Base-by-base conservation (phyloP, 2,329 filamentous ascomycete genomes). In the Aspergillus aculeatus region DNA sequence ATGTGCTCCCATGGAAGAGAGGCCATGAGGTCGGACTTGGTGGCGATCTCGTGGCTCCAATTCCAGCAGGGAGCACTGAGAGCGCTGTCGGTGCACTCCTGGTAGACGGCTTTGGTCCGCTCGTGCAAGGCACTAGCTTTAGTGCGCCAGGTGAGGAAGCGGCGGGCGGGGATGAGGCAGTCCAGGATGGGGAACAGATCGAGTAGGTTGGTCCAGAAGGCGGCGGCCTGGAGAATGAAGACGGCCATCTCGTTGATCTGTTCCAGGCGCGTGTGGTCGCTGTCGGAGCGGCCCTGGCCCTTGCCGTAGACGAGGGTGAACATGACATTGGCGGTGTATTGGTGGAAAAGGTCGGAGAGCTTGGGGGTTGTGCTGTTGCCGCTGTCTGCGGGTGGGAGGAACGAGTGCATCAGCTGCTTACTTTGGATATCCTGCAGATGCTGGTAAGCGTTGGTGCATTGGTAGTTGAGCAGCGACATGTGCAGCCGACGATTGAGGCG, bases 271-370 rank as follows among this genome's bases (percentile, higher is more conserved):
- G 75, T 32, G 69, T 73, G 50, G 80, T 80, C 32, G 4, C 76
- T 78, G 59, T 83, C 78, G 56, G 64, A 62, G 24, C 58, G 63
- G 4, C 63, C 57, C 52, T 82, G 79, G 6, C 81, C 77, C 58
- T 81, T 80, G 0, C 82, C 81, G 63, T 83, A 84, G 4, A 80
- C 75, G 4, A 83, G 78, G 5, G 77, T 80, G 61, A 83, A 81
- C 5, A 82, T 80, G 32, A 83, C 74, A 61, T 78, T 80, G 1
- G 78, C 76, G 0, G 81, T 81, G 62, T 81, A 84, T 0, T 79
- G 73, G 64, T 82, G 78, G 24, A 83, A 73, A 19, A 77, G 71
- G 52, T 77, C 75, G 61, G 81, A 80, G 72, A 81, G 83, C 24
- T 75, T 74, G 1, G 63, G 57, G 5, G 70, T 71, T 3, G 10